phyloP scores from a whole-genome alignment of 2,329 filamentous ascomycete species.

The Nigrospora osmanthi region DNA sequence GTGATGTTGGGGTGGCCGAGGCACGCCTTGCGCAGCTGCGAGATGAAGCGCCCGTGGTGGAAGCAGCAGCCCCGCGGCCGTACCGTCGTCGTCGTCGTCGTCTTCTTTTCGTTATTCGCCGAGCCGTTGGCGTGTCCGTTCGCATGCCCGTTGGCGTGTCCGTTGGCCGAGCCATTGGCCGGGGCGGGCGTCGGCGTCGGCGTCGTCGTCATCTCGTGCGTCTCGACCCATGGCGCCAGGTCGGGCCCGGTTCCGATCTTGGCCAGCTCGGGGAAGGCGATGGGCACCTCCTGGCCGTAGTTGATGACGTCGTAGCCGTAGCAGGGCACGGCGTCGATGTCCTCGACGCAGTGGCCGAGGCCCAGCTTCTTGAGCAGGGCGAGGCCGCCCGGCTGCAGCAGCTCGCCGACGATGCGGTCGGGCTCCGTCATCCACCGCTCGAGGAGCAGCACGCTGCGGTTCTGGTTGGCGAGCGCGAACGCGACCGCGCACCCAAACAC shows the following conservation, averaged over 20 bases:
- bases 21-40: conserved; percentile 69
- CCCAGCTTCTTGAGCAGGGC: conserved; percentile 74
- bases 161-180: conserved; percentile 5
- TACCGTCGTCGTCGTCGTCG: conserved; percentile 2
- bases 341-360: conserved; percentile 73
- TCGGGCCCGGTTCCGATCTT: conserved; percentile 19
- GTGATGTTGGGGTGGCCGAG: conserved; percentile 73
- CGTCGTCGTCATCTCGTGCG: neutral
- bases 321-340: conserved; percentile 77
- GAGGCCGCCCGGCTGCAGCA: conserved; percentile 88
- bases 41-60: conserved; percentile 92
- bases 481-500: conserved; percentile 84
- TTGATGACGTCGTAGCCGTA: conserved; percentile 86
- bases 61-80: conserved; percentile 71
- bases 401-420: conserved; percentile 90
- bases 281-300: conserved; percentile 62
- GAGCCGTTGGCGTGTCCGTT: conserved; percentile 20
- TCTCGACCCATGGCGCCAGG: conserved; percentile 14
- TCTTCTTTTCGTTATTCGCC: conserved; percentile 17
- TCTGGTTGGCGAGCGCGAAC: conserved; percentile 77
- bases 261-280: conserved; percentile 67
- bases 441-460: conserved; percentile 81
- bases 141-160: conserved; percentile 8
- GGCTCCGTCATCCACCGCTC: conserved; percentile 88
- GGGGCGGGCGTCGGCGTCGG: conserved; percentile 2